A percentile compares a stretch with the other conserved stretches of the same genome.
Evolutionary conservation across 768 basidiomycete species (phyloP).

Genomic region (Lactarius indigo): DNA sequence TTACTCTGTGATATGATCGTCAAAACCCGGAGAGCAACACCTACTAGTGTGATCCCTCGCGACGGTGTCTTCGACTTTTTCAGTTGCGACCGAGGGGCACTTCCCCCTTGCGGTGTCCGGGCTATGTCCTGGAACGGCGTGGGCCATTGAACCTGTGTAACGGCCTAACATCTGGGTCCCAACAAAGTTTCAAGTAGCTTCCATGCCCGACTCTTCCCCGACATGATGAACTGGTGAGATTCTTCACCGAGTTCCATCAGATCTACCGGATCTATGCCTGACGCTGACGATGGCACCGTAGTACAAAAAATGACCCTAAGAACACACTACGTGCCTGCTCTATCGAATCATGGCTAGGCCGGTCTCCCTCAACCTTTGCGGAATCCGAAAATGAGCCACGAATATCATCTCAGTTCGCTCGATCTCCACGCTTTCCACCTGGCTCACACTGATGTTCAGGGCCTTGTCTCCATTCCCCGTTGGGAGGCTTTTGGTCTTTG

Average conservation of each 20-base stretch:
- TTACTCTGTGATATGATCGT: not conserved
- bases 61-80: not conserved
- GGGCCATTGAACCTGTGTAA: not conserved
- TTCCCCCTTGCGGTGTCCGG: not conserved
- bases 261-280: not conserved
- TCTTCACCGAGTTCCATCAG: not conserved
- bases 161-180: not conserved
- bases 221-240: not conserved
- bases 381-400: not conserved
- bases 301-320: not conserved
- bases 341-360: not conserved
- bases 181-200: not conserved
- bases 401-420: slow-evolving; percentile 17
- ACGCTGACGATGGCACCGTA: not conserved
- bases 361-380: not conserved
- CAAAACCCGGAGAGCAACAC: not conserved
- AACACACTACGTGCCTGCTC: not conserved
- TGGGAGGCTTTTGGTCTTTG: not conserved
- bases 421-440: not conserved
- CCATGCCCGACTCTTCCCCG: not conserved
- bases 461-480: not conserved
- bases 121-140: not conserved
- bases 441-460: not conserved
- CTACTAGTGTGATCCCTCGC: not conserved
- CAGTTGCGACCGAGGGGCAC: not conserved